Percentiles rank a stretch among this genome's conserved stretches.
Evolutionary conservation across 331 rosid species (phyloP).

Genomic region (Malus hybrid): DNA sequence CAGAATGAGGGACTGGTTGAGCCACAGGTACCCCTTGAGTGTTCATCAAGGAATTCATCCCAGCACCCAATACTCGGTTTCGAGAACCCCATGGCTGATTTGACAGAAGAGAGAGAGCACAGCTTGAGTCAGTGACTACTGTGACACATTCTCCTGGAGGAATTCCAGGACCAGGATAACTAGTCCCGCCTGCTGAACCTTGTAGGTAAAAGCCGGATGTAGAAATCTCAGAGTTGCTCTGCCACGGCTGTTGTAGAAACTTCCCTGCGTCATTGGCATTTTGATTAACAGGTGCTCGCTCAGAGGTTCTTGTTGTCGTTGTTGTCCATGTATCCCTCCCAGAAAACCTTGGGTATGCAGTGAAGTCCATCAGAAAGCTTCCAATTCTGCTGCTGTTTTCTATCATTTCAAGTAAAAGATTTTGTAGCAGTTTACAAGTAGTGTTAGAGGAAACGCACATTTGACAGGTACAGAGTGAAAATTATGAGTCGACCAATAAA

Average conservation of each 20-base stretch:
- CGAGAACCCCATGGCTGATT: constrained; percentile 76
- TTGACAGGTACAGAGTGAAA: neutral
- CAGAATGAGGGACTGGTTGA: constrained; percentile 36
- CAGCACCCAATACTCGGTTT: constrained; percentile 50
- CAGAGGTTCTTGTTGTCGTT: constrained; percentile 34
- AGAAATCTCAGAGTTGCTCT: constrained; percentile 39
- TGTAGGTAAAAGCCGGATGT: constrained; percentile 50
- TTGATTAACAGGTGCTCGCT: constrained; percentile 38
- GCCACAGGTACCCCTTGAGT: constrained; percentile 43
- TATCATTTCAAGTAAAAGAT: constrained; percentile 20
- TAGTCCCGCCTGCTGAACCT: constrained; percentile 49
- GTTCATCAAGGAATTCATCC: constrained; percentile 43
- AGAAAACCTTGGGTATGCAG: constrained; percentile 46
- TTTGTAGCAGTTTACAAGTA: neutral
- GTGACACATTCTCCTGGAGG: constrained; percentile 65
- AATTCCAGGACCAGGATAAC: constrained; percentile 47
- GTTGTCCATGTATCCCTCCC: constrained; percentile 43
- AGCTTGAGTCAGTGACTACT: constrained; percentile 64
- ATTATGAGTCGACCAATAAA: neutral
- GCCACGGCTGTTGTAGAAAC: constrained; percentile 50
- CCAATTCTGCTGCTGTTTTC: constrained; percentile 53
- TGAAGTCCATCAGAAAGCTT: constrained; percentile 72
- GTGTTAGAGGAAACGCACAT: neutral
- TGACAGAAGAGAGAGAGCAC: constrained; percentile 99
- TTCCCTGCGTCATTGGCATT: constrained; percentile 18